These are phyloP conservation scores for Venturia asperata DNA, from an alignment of 2,329 filamentous ascomycete genomes.

Conservation along the genomic window DNA sequence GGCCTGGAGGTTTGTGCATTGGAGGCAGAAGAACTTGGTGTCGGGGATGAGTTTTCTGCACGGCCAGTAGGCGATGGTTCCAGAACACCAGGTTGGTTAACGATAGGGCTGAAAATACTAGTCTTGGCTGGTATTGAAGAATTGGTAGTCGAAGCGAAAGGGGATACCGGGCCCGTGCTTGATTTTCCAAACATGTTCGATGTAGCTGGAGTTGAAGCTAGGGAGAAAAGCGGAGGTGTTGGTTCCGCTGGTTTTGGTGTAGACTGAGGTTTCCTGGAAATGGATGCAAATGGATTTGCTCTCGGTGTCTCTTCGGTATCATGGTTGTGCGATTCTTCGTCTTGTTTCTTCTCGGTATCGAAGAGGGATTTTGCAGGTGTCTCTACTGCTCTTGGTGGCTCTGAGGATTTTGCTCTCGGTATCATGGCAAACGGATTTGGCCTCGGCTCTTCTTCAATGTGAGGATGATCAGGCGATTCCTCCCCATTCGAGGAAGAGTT, in stretches of 20 bases:
- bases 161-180: not conserved
- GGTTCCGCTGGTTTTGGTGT: not conserved
- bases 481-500: slow-evolving; percentile 5
- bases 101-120: slow-evolving; percentile 4
- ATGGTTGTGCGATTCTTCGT: not conserved
- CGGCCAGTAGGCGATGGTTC: slow-evolving; percentile 1
- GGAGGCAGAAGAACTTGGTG: not conserved
- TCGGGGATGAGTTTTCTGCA: not conserved
- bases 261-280: not conserved
- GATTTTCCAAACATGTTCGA: slow-evolving; percentile 9
- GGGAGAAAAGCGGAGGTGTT: not conserved
- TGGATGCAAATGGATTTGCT: slow-evolving; percentile 17
- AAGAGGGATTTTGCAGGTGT: not conserved
- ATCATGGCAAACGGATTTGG: slow-evolving; percentile 15
- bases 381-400: slow-evolving; percentile 9
- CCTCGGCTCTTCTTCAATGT: slow-evolving; percentile 15
- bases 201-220: not conserved
- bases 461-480: slow-evolving; percentile 12
- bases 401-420: slow-evolving; percentile 4
- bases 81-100: not conserved
- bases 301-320: slow-evolving; percentile 3
- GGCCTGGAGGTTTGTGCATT: not conserved
- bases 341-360: not conserved
- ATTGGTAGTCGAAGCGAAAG: slow-evolving; percentile 4
- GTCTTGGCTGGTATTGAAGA: not conserved